Conservation (phyloP, 139 green algal species). For the Chlamydomonas incerta region DNA sequence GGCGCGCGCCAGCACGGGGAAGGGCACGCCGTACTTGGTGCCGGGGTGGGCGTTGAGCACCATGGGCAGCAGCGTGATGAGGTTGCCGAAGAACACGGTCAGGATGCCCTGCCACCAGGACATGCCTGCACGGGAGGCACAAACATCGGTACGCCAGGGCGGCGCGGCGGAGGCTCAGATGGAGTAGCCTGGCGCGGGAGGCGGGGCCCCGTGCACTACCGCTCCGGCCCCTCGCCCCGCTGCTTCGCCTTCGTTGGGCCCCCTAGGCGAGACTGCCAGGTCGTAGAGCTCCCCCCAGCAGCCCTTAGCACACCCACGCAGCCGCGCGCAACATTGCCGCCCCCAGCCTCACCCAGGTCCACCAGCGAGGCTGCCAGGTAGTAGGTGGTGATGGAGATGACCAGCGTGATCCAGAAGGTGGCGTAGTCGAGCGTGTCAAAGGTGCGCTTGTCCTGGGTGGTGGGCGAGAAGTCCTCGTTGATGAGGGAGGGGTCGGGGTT, state of each 20-base stretch:
- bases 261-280: no score
- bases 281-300: no score
- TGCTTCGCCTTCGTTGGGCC: no score
- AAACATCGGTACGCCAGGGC: no score
- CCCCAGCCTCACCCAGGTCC: constrained; percentile 72
- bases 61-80: constrained; percentile 83
- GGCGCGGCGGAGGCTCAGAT: background rate
- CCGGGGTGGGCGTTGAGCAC: constrained; percentile 77
- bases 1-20: constrained; percentile 78
- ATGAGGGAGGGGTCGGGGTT: constrained; percentile 54
- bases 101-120: constrained; percentile 73
- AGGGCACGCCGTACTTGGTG: constrained; percentile 77
- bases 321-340: no score
- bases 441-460: constrained; percentile 51
- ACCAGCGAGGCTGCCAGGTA: constrained; percentile 72
- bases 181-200: background rate
- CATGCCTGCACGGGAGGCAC: constrained; percentile 67
- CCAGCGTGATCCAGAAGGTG: constrained; percentile 82
- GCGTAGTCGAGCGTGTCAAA: constrained; percentile 69
- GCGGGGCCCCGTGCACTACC: no score
- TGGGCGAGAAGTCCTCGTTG: constrained; percentile 80
- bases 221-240: no score
- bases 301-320: no score
- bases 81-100: constrained; percentile 75
- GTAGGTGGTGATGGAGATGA: constrained; percentile 81